Percentiles rank a stretch among this genome's conserved stretches.
Conservation (phyloP, 164 flowering plant genomes). For the Vitis cinerea region DNA sequence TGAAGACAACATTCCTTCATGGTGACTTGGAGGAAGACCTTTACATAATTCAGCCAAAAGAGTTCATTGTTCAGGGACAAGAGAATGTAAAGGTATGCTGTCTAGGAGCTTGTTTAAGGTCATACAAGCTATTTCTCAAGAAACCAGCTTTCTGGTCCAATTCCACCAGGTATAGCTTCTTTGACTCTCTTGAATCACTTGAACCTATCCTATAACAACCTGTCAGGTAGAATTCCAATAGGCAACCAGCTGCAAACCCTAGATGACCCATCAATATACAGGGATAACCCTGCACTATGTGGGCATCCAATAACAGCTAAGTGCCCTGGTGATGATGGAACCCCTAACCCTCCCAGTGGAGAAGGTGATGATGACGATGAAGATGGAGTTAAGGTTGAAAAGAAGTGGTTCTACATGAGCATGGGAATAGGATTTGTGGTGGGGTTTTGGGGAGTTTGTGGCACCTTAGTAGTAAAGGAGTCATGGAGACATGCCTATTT, state of each 20-base stretch:
- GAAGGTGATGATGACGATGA: neutral
- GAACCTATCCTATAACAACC: neutral
- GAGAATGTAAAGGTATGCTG: too few relatives aligned
- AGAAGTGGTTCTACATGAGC: too few relatives aligned
- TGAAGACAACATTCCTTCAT: too few relatives aligned
- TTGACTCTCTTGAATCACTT: constrained; percentile 15
- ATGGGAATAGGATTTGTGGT: too few relatives aligned
- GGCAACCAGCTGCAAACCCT: neutral
- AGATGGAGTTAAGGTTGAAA: neutral
- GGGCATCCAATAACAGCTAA: neutral
- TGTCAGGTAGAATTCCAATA: too few relatives aligned
- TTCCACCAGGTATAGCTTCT: neutral
- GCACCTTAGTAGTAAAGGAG: neutral
- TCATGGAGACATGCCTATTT: neutral
- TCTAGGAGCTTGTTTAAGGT: too few relatives aligned
- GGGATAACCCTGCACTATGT: neutral
- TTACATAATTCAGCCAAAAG: too few relatives aligned
- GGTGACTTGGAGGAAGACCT: too few relatives aligned
- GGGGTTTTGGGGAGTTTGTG: too few relatives aligned
- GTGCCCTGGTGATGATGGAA: neutral
- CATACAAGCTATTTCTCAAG: constrained; percentile 6
- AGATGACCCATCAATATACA: neutral
- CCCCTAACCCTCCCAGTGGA: neutral
- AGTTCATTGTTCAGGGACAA: too few relatives aligned
- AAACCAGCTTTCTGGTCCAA: constrained; percentile 13